Evolutionary conservation across 129 eudicot species (phyloP), one percentile per base, ranked within the genome.

Genomic region (Oenanthe sinensis): DNA sequence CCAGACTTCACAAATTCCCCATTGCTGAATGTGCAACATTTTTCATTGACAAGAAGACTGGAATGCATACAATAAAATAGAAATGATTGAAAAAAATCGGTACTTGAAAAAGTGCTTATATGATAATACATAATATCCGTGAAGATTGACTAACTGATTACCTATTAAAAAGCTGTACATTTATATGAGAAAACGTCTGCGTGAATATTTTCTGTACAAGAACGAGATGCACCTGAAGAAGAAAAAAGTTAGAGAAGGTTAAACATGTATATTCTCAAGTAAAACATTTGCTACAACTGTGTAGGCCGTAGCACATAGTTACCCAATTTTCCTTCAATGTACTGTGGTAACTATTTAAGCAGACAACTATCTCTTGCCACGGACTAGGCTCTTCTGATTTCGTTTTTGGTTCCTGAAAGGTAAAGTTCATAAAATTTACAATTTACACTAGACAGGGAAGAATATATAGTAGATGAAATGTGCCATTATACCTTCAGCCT

Each of bases 91-190:
- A 24, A 60, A 3, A 3, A 22, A 60, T 10, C 0, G 1, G 2
- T 60, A 60, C 68, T 24, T 60, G 36, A 60, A 7, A 48, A 9
- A n/a, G 68, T 9, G 68, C 5, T n/a, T 12, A 60, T 8, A 24
- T 9, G 28, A 11, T n/a, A n/a, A 24, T 60, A 60, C 36, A 43
- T 55, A 48, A 19, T 50, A 37, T 14, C 78, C 13, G 36, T 14
- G 71, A 26, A 81, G 26, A 46, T 73, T 33, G 74, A 40, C 16
- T 22, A 2, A n/a, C 52, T 48, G 3, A 3, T 22, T 87, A 93
- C 98, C 97, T 89, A 82, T 93, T 93, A 72, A 93, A 91, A 60
- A 93, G 91, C 81, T 93, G 98, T 20, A 86, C 89, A 78, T 93
- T 81, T 28, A 89, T 89, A 77, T 79, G 85, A 77, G 91, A 78